These are phyloP conservation scores for Eucalyptus shirleyi DNA, from an alignment of 345 rosid genomes.

Conservation along the genomic window DNA sequence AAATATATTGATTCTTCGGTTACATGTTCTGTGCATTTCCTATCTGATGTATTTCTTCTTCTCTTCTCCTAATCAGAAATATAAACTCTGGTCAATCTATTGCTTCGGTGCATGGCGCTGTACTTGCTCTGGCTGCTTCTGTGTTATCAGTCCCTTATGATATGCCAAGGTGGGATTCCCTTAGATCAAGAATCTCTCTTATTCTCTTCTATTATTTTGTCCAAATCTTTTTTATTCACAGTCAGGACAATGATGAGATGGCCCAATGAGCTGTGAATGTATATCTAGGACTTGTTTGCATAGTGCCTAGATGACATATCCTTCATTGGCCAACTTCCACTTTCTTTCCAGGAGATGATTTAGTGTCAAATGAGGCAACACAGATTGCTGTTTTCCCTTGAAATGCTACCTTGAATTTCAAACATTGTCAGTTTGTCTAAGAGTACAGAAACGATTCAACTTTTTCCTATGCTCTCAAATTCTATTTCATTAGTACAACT, in stretches of 20 bases:
- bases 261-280: not conserved
- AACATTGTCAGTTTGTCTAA: not conserved
- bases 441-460: not conserved
- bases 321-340: not conserved
- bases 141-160: slow-evolving; percentile 96
- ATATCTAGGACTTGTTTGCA: not conserved
- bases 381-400: not conserved
- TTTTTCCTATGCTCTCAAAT: not conserved
- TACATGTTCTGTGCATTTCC: not conserved
- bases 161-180: slow-evolving; percentile 73
- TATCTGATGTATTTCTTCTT: not conserved
- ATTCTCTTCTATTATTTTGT: not conserved
- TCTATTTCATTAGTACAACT: not conserved
- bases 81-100: slow-evolving; percentile 22
- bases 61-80: slow-evolving; percentile 32
- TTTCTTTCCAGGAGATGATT: not conserved
- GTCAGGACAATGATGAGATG: not conserved
- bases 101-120: slow-evolving; percentile 80
- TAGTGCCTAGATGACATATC: not conserved
- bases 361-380: not conserved
- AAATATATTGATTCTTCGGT: not conserved
- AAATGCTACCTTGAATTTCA: not conserved
- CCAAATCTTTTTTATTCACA: not conserved
- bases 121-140: slow-evolving; percentile 94
- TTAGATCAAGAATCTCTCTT: not conserved